Evolutionary conservation across 208 protist species (phyloP), one percentile per base, ranked within the genome.

Genomic region (Zelonia costaricensis): DNA sequence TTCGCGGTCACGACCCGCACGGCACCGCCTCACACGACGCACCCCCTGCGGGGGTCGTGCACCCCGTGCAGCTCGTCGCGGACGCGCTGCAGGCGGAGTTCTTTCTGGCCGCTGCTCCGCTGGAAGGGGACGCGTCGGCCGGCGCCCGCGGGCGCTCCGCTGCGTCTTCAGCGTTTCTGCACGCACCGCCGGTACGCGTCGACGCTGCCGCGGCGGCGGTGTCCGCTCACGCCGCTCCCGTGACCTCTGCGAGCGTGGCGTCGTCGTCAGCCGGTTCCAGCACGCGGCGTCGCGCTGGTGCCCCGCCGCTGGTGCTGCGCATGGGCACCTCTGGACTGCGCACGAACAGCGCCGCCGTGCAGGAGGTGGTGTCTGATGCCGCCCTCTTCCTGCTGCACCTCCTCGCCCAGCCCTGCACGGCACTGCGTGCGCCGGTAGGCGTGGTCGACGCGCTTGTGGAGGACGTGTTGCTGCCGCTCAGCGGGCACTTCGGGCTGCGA

Each of bases 301-400:
- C 20, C 2, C 25, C 49, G 2, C 58, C 66, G 13, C 52, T 61
- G 15, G 49, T 66, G 27, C 56, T 73, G 18, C 28, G 30, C n/a
- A 49, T 73, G 28, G 42, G 66, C 51, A 60, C 44, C 0, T 28
- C 66, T 13, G 55, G 44, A n/a, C 27, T 63, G 16, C 58, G 60
- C 43, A 55, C 40, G 16, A 64, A 49, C 44, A 57, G 31, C 18
- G 46, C 54, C 6, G 46, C 59, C 0, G 62, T 88, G n/a, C 73
- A 76, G 18, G 77, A 87, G 18, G 46, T 77, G 20, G 49, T 86
- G 35, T 76, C 67, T 2, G 87, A 93, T 56, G 47, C 49, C 6
- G 62, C 78, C 1, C 72, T 93, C 13, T 89, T 86, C 40, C 40
- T 86, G 27, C 59, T 93, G 23, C 87, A 93, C 44, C 68, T 87